These are phyloP conservation scores for Lentinula novae-zelandiae DNA, from an alignment of 1,284 basidiomycete species.

Conservation along the genomic window DNA sequence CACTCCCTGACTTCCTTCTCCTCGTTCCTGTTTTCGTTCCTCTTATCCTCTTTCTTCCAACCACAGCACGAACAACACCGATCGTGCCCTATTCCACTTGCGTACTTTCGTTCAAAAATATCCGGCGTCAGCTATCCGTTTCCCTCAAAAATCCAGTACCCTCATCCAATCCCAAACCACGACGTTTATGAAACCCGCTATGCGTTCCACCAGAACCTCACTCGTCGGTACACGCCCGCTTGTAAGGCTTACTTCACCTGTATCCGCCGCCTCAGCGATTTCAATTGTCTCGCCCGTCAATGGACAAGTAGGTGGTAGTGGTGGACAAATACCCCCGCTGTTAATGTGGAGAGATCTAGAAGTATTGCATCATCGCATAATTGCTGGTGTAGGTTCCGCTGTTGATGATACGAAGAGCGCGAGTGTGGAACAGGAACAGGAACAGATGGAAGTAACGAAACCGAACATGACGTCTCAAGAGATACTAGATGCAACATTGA, in stretches of 20 bases:
- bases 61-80: conserved; percentile 45
- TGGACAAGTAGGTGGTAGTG: conserved; percentile 16
- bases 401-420: neutral
- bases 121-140: conserved; percentile 46
- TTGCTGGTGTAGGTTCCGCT: conserved; percentile 17
- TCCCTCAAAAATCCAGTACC: neutral
- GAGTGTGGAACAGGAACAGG: conserved; percentile 54
- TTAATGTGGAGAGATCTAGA: conserved; percentile 65
- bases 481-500: conserved; percentile 60
- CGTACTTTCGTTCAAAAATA: conserved; percentile 55
- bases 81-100: conserved; percentile 50
- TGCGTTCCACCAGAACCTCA: conserved; percentile 52
- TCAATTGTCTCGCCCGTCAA: neutral
- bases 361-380: conserved; percentile 60
- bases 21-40: too few species aligned
- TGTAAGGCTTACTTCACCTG: conserved; percentile 53
- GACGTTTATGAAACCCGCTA: conserved; percentile 29
- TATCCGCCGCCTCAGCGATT: conserved; percentile 6
- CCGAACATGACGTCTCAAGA: conserved; percentile 28
- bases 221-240: conserved; percentile 53
- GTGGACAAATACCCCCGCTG: conserved; percentile 49
- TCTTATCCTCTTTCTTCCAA: too few species aligned
- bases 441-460: conserved; percentile 31
- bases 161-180: neutral
- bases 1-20: conserved; percentile 2